Evolutionary conservation across 2,329 filamentous ascomycete species (phyloP).

Genomic region (Dothidotthia symphoricarpi): DNA sequence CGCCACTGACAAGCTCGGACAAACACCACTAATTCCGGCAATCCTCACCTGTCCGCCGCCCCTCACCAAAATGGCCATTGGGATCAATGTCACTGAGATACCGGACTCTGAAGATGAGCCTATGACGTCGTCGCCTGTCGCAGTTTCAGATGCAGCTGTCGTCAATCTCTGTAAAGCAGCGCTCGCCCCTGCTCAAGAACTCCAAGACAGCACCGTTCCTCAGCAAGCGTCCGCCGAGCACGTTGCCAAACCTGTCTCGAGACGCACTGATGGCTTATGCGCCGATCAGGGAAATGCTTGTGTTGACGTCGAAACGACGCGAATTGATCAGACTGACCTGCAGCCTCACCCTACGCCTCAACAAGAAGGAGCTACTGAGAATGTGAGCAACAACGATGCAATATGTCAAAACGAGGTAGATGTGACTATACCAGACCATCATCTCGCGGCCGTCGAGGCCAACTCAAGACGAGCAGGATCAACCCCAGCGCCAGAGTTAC

Average conservation of each 20-base stretch:
- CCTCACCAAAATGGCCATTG: conserved; percentile 25
- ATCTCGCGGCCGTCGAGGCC: too few relatives aligned
- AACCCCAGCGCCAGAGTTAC: too few relatives aligned
- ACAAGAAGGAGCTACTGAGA: conserved; percentile 1
- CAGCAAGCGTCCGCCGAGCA: conserved; percentile 14
- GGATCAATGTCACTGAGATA: conserved; percentile 21
- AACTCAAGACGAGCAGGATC: too few relatives aligned
- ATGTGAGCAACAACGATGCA: background rate
- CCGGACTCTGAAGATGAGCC: conserved; percentile 38
- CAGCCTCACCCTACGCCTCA: conserved; percentile 2
- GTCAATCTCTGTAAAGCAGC: conserved; percentile 24
- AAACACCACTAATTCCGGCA: conserved; percentile 8
- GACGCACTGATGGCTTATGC: conserved; percentile 10
- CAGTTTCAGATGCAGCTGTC: conserved; percentile 9
- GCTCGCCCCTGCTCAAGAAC: conserved; percentile 16
- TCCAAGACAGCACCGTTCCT: conserved; percentile 17
- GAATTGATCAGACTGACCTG: conserved; percentile 10
- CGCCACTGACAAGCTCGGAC: conserved; percentile 7
- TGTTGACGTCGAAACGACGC: conserved; percentile 6
- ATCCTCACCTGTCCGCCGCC: conserved; percentile 1
- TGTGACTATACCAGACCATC: too few relatives aligned
- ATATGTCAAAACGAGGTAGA: background rate
- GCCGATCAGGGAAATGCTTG: conserved; percentile 13
- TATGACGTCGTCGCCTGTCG: conserved; percentile 29
- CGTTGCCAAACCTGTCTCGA: conserved; percentile 9